Evolutionary conservation across 2,329 filamentous ascomycete species (phyloP).

Genomic region (Diplodia corticola): DNA sequence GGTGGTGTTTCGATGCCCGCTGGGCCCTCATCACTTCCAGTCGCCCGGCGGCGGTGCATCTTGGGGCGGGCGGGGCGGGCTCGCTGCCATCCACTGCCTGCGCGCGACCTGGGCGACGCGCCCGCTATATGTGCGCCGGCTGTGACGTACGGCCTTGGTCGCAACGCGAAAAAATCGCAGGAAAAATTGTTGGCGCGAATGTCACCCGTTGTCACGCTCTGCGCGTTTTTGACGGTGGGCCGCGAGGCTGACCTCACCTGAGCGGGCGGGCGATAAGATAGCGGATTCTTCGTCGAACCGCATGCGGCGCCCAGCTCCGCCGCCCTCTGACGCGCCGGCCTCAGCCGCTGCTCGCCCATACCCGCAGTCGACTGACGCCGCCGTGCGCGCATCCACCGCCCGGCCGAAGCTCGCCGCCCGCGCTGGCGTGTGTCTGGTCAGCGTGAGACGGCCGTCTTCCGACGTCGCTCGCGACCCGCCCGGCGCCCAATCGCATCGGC

Average conservation of each 20-base stretch:
- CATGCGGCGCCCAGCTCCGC: neutral
- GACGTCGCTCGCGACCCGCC: slow-evolving; percentile 9
- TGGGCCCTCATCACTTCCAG: neutral
- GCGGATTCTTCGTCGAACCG: slow-evolving; percentile 3
- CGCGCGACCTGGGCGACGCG: neutral
- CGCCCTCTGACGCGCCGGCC: neutral
- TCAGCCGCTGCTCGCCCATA: neutral
- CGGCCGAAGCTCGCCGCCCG: slow-evolving; percentile 15
- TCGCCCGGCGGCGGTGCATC: neutral
- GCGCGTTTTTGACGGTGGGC: slow-evolving; percentile 2
- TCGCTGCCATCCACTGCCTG: neutral
- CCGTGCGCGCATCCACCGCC: neutral
- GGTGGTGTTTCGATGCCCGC: neutral
- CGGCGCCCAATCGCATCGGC: slow-evolving; percentile 12
- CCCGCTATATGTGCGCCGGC: slow-evolving; percentile 1
- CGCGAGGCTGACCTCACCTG: slow-evolving; percentile 16
- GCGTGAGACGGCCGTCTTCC: slow-evolving; percentile 13
- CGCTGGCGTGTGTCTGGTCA: neutral
- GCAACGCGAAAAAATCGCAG: neutral
- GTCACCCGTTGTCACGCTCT: slow-evolving; percentile 16
- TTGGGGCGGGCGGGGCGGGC: neutral
- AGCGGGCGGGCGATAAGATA: slow-evolving; percentile 10
- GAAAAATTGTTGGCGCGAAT: neutral
- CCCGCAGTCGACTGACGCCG: slow-evolving; percentile 2
- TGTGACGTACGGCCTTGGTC: neutral